A percentile compares a stretch with the other conserved stretches of the same genome.
Conservation (phyloP, 1,284 basidiomycete species). For the Irpex sp. region DNA sequence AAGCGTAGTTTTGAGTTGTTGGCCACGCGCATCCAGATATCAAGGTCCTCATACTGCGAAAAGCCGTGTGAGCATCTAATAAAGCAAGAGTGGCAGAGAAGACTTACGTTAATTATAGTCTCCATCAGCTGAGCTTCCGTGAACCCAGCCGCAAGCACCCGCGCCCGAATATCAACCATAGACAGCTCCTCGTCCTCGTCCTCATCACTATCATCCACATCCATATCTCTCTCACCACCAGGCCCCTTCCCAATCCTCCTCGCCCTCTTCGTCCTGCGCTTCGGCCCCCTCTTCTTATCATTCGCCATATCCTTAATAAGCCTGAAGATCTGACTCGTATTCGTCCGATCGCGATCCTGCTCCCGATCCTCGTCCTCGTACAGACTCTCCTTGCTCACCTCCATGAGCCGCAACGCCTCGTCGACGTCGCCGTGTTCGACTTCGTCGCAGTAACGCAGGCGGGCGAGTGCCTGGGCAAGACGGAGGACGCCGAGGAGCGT, state of each 20-base stretch:
- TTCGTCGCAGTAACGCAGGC: conserved; percentile 76
- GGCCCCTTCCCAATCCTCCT: conserved; percentile 59
- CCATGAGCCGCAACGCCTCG: conserved; percentile 95
- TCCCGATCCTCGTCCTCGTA: conserved; percentile 70
- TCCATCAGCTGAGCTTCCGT: conserved; percentile 88
- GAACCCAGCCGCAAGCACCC: conserved; percentile 82
- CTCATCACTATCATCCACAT: conserved; percentile 45
- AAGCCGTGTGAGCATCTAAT: conserved; percentile 10
- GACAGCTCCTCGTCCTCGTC: conserved; percentile 65
- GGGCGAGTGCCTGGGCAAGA: conserved; percentile 90
- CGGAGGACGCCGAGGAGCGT: conserved; percentile 94
- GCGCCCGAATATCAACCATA: conserved; percentile 79
- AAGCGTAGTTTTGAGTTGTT: conserved; percentile 74
- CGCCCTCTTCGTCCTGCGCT: conserved; percentile 35
- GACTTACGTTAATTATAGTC: conserved; percentile 69
- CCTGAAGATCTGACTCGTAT: conserved; percentile 79
- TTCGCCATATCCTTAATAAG: conserved; percentile 84
- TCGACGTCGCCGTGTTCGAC: conserved; percentile 91
- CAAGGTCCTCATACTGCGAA: conserved; percentile 77
- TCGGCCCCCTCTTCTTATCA: conserved; percentile 28
- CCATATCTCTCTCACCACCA: conserved; percentile 56
- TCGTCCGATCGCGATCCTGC: conserved; percentile 68
- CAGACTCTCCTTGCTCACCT: conserved; percentile 89
- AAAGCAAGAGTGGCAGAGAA: background rate
- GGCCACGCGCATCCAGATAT: conserved; percentile 71